Evolutionary conservation across 305 asterid genomes (phyloP).

Genomic region (Fraxinus nigra): DNA sequence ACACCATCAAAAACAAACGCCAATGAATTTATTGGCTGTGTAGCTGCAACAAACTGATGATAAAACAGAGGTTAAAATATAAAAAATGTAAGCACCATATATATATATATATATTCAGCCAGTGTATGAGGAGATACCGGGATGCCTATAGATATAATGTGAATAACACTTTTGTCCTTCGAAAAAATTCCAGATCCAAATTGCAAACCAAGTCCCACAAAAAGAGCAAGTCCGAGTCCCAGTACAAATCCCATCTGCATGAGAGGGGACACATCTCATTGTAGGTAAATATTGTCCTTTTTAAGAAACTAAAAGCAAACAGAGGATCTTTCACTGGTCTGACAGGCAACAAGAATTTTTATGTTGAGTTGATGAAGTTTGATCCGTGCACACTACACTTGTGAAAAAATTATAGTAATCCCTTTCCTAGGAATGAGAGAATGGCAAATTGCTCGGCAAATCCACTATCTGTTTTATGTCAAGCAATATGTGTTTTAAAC

Average conservation of each 20-base stretch:
- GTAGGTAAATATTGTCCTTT: not conserved
- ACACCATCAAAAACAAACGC: slow-evolving; percentile 87
- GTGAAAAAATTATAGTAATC: not conserved
- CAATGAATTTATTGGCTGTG: slow-evolving; percentile 72
- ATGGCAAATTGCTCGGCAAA: not conserved
- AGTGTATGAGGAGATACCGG: slow-evolving; percentile 45
- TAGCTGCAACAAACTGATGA: slow-evolving; percentile 62
- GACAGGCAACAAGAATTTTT: not conserved
- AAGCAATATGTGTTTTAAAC: not conserved
- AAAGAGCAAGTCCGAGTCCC: slow-evolving; percentile 64
- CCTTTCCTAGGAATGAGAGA: not conserved
- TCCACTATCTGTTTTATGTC: not conserved
- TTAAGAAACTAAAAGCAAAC: not conserved
- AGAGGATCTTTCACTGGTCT: not conserved
- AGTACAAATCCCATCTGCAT: slow-evolving; percentile 83
- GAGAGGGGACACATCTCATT: not conserved
- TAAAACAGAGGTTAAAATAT: not conserved
- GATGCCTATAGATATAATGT: slow-evolving; percentile 57
- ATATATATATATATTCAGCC: not conserved
- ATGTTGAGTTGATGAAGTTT: not conserved
- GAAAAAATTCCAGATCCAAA: slow-evolving; percentile 84
- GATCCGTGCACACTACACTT: not conserved
- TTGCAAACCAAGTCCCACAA: slow-evolving; percentile 68
- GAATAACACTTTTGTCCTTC: slow-evolving; percentile 59
- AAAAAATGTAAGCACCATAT: not conserved